A percentile compares a stretch with the other conserved stretches of the same genome.
Evolutionary conservation across 202 grass and related monocot genomes (phyloP).

Genomic region (Carex sylvatica): DNA sequence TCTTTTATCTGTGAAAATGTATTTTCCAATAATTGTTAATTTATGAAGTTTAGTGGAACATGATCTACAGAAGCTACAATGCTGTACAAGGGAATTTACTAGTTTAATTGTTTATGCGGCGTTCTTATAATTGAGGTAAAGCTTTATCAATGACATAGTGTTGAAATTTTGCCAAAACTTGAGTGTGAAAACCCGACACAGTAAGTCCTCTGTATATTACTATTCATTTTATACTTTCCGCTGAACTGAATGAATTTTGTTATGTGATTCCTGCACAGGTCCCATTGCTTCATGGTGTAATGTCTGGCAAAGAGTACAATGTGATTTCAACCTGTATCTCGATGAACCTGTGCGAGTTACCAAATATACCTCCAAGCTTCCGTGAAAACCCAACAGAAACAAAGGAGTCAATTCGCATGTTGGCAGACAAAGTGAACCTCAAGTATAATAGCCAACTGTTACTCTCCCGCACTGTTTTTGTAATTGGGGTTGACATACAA

Average conservation of each 20-base stretch:
- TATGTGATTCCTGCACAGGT: slow-evolving; percentile 47
- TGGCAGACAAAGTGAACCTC: slow-evolving; percentile 93
- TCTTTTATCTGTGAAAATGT: slow-evolving; percentile 3
- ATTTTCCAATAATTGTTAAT: not conserved
- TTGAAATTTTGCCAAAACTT: not conserved
- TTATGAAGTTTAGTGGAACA: not conserved
- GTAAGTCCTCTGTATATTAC: not conserved
- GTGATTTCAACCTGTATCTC: slow-evolving; percentile 82
- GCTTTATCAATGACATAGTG: not conserved
- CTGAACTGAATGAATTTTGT: not conserved
- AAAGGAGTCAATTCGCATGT: slow-evolving; percentile 83
- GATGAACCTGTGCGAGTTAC: slow-evolving; percentile 76
- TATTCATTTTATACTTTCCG: not conserved
- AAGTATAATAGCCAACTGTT: slow-evolving; percentile 63
- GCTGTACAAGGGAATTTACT: not conserved
- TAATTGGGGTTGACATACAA: slow-evolving; percentile 75
- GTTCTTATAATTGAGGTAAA: not conserved
- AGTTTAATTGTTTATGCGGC: not conserved
- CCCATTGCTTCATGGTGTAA: slow-evolving; percentile 73
- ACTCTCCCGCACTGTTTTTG: slow-evolving; percentile 59
- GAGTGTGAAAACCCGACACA: not conserved
- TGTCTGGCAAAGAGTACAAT: slow-evolving; percentile 97
- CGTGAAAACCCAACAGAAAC: slow-evolving; percentile 65
- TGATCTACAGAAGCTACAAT: not conserved
- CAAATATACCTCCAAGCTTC: slow-evolving; percentile 87